phyloP scores from a whole-genome alignment of 2,329 filamentous ascomycete species.

The Cladosporium sp. region DNA sequence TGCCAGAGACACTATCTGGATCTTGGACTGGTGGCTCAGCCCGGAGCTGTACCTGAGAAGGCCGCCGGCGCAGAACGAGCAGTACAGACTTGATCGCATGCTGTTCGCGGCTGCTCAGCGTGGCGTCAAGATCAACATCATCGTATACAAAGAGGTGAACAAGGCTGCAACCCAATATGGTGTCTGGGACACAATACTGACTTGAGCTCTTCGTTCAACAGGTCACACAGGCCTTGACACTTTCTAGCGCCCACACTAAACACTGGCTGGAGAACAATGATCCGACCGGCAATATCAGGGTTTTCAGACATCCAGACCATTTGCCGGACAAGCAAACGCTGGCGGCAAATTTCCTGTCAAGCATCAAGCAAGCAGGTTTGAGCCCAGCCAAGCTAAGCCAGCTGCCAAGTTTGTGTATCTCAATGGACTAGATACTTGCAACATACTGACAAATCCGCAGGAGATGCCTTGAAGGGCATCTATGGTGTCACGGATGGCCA shows the following conservation, averaged over 20 bases:
- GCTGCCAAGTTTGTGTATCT: slow-evolving; percentile 52
- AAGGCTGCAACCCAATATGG: not conserved
- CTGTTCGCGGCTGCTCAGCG: slow-evolving; percentile 78
- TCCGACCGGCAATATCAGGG: slow-evolving; percentile 79
- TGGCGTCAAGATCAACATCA: slow-evolving; percentile 80
- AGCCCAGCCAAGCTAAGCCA: slow-evolving; percentile 60
- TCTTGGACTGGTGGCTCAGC: slow-evolving; percentile 76
- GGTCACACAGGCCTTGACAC: slow-evolving; percentile 51
- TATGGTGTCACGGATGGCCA: slow-evolving; percentile 82
- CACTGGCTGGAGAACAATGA: slow-evolving; percentile 68
- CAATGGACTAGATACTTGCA: not conserved
- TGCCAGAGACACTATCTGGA: slow-evolving; percentile 77
- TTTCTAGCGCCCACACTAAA: slow-evolving; percentile 75
- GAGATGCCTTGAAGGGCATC: slow-evolving; percentile 72
- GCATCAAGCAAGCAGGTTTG: slow-evolving; percentile 58
- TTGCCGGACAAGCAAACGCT: slow-evolving; percentile 71
- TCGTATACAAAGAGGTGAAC: slow-evolving; percentile 79
- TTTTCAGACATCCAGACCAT: slow-evolving; percentile 91
- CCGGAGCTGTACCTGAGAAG: slow-evolving; percentile 85
- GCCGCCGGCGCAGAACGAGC: slow-evolving; percentile 77
- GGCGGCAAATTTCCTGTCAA: slow-evolving; percentile 58
- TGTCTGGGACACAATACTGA: not conserved
- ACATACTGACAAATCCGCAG: slow-evolving; percentile 27
- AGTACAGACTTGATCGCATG: slow-evolving; percentile 82
- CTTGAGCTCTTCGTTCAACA: not conserved